Evolutionary conservation across 495 filamentous ascomycete species (phyloP), one percentile per base, ranked within the genome.

Genomic region (Neurospora sp.): DNA sequence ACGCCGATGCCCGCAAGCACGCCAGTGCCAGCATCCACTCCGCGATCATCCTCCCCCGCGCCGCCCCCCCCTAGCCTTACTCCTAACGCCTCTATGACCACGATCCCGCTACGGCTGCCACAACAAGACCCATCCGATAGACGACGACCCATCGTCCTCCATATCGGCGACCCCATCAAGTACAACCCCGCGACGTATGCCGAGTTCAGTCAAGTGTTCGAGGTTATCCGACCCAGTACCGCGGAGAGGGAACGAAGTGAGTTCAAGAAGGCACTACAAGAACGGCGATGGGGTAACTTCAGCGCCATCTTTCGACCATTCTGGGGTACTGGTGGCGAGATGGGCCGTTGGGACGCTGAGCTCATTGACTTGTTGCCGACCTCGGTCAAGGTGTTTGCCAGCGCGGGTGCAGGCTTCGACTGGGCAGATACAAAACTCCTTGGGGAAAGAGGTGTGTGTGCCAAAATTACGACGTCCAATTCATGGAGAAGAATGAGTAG

Each of bases 291-390:
- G 85, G 92, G 92, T 5, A 83, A 92, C 73, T 94, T 94, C 77
- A 80, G 84, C 20, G 92, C 90, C 38, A 90, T 93, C 73, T 91
- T 93, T 78, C 86, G 91, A 22, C 92, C 91, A 1, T 93, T 92
- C 77, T 94, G 91, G 91, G 91, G 91, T 70, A 92, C 89, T 0
- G 91, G 91, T 8, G 90, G 89, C 12, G 92, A 93, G 82, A 93
- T 94, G 91, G 90, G 90, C 16, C 81, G 83, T 68, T 94, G 92
- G 92, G 91, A 94, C 77, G 81, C 82, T 40, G 91, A 94, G 78
- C 80, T 93, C 59, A 89, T 94, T 41, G 79, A 82, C 4, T 77
- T 93, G 40, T 82, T 94, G 14, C 92, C 92, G 0, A 74, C 82
- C 35, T 87, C 85, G 5, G 89, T 91, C 73, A 89, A 85, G 77